Base-by-base conservation (phyloP, 78 protist genomes). In the Dictyostelium firmibasis region DNA sequence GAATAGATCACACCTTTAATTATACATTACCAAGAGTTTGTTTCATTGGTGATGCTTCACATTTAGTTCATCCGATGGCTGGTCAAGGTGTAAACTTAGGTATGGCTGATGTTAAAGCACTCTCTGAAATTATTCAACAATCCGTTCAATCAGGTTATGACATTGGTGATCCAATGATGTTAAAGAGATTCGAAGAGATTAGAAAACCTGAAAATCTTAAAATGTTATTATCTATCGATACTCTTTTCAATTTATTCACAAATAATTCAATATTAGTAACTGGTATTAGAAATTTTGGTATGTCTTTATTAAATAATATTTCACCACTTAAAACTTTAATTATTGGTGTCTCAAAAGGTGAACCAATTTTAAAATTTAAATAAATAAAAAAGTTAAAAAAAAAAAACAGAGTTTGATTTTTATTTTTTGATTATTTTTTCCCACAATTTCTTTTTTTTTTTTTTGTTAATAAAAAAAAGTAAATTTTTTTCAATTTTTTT, bases 71-170 rank as follows among this genome's bases (percentile, higher is more conserved):
- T 84, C 98, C 98, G 67, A 44, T 97, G 35, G 98, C 98, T 9
- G 98, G 98, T 13, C 98, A 97, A 92, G 98, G 98, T n/a, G 96
- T 94, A 8, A 97, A 97, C 69, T 38, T 96, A n/a, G 98, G 98
- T 27, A 29, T 97, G 27, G 92, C 69, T 0, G 98, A 97, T 85
- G 98, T 81, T 18, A 60, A 67, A 27, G 41, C 70, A 4, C 82
- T 97, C 13, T 43, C 94, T 0, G 2, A 47, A 2, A 64, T 50
- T 1, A 41, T 96, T 2, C 38, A 38, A 50, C 96, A 92, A 31
- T 70, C 86, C 0, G 60, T 67, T 13, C 33, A 43, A 25, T 50
- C 89, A 33, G 97, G 97, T n/a, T 79, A 82, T 69, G 83, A 85
- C 20, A 82, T 96, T 41, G 96, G 96, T 33, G 78, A 84, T 35